Evolutionary conservation across 257 asterid species (phyloP).

Genomic region (Linderniella brevidens): DNA sequence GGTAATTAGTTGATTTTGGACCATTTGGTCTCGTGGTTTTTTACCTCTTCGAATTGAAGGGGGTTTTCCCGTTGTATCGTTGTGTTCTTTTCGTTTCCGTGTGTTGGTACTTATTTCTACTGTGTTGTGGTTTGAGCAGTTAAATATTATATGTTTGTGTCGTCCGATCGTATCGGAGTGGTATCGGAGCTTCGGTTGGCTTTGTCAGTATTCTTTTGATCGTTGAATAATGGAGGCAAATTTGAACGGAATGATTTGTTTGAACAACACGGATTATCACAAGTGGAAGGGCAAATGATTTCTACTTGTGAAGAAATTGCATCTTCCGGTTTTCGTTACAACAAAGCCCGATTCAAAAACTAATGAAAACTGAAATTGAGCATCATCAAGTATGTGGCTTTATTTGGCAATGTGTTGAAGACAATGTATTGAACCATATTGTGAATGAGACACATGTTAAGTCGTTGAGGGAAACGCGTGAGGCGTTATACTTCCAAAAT

Average conservation of each 20-base stretch:
- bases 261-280: not conserved
- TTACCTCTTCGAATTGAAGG: too few relatives aligned
- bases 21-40: too few relatives aligned
- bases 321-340: not conserved
- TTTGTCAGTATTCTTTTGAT: too few relatives aligned
- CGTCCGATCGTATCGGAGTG: too few relatives aligned
- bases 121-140: too few relatives aligned
- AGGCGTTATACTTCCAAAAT: not conserved
- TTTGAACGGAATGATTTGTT: not conserved
- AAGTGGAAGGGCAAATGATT: not conserved
- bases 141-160: too few relatives aligned
- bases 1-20: too few relatives aligned
- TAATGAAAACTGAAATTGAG: not conserved
- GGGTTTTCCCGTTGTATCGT: too few relatives aligned
- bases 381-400: not conserved
- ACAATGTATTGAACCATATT: not conserved
- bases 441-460: not conserved
- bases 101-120: too few relatives aligned
- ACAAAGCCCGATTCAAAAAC: not conserved
- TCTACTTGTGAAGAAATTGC: not conserved
- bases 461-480: not conserved
- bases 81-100: too few relatives aligned
- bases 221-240: too few relatives aligned
- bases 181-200: too few relatives aligned
- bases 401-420: not conserved